These are phyloP conservation scores for Fusarium kyushuense DNA, from an alignment of 2,329 filamentous ascomycete genomes.

Conservation along the genomic window DNA sequence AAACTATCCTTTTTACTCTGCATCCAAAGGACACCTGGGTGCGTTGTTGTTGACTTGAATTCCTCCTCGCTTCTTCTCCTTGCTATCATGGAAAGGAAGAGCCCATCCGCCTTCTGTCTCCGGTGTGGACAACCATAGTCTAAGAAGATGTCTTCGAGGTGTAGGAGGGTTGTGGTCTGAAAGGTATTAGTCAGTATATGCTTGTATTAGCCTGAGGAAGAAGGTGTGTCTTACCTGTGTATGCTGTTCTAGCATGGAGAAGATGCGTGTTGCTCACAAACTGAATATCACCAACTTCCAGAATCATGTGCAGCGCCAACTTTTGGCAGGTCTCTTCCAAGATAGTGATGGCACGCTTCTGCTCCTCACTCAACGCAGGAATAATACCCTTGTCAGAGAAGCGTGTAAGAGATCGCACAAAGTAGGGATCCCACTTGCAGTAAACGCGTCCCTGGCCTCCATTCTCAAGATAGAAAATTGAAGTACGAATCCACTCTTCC, in stretches of 20 bases:
- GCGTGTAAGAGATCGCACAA: conserved; percentile 78
- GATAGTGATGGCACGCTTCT: conserved; percentile 72
- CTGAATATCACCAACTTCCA: conserved; percentile 90
- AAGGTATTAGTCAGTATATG: conserved; percentile 15
- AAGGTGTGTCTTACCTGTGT: conserved; percentile 59
- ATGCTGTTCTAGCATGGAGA: conserved; percentile 83
- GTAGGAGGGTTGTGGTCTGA: conserved; percentile 70
- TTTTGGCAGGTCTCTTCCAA: conserved; percentile 78
- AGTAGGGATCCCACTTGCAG: conserved; percentile 93
- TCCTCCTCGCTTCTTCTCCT: conserved; percentile 87
- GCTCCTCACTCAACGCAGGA: conserved; percentile 76
- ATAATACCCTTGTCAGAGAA: conserved; percentile 81
- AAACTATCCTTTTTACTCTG: conserved; percentile 67
- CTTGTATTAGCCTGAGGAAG: rapidly evolving
- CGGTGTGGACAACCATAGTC: conserved; percentile 86
- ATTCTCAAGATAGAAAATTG: conserved; percentile 82
- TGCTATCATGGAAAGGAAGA: conserved; percentile 82
- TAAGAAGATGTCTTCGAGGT: conserved; percentile 81
- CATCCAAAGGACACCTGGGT: conserved; percentile 80
- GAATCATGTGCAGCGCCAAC: conserved; percentile 82
- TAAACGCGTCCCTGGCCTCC: conserved; percentile 63
- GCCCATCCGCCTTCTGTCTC: conserved; percentile 87
- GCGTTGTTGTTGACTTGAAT: conserved; percentile 87
- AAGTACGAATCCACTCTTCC: conserved; percentile 78
- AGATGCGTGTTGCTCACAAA: conserved; percentile 85